Base-by-base conservation (phyloP, 345 rosid species). In the Cardiospermum halicacabum region DNA sequence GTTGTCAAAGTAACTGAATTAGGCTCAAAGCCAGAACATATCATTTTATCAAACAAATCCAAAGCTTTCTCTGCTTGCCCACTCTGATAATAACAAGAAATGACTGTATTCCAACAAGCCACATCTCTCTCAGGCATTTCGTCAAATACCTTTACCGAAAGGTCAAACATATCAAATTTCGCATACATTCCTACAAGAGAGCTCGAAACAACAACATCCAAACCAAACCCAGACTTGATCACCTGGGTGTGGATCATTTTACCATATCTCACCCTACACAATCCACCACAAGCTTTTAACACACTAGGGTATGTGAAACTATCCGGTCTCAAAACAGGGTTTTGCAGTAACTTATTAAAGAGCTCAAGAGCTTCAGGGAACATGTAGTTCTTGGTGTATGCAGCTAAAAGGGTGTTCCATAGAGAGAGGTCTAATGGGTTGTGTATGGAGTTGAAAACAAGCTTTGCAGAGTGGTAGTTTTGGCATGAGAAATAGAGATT, bases 111-210 rank as follows among this genome's bases (percentile, higher is more conserved):
- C 95, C 97, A 87, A 72, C 80, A 66, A 1, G 78, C 87, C 53
- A 85, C 85, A 36, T 85, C 95, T 74, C 91, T 82, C 0, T 77
- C 83, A 61, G 77, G 50, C 82, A 90, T 90, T 80, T 90, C 90
- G 57, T 81, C 85, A 66, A 89, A 89, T 86, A 85, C 0, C 60
- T 72, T 58, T 3, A 70, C n/a, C 8, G 82, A 82, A 53, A 15
- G 11, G 0, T 31, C 72, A 59, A 79, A 82, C 67, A 62, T 64
- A 9, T 66, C 34, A 65, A 88, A 82, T 53, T 77, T 84, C 0
- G 81, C 88, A 43, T 90, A 87, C 81, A 87, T 75, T 6, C 84
- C 36, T 0, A 80, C 80, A 3, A 83, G 72, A 68, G 90, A 80
- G 77, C 95, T 88, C 0, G 72, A 77, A 36, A 85, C 72, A 37